phyloP scores from a whole-genome alignment of 1,284 basidiomycete species.

The Agaricales sp. region DNA sequence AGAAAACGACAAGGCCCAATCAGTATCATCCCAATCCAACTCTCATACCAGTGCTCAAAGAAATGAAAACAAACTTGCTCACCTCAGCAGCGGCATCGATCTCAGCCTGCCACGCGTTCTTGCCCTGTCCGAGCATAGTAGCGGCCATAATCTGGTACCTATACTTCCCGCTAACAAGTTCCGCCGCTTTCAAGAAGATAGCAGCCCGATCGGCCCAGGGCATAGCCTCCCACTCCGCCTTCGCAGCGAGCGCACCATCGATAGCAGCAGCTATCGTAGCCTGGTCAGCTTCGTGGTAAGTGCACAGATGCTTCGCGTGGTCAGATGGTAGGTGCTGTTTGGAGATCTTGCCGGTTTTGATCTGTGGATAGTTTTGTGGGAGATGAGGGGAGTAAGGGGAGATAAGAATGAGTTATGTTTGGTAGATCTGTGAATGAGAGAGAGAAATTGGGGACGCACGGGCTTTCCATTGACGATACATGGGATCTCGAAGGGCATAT shows the following conservation, averaged over 20 bases:
- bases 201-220: constrained; percentile 96
- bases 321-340: constrained; percentile 80
- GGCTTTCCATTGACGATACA: constrained; percentile 87
- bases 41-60: too few species aligned
- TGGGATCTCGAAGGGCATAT: constrained; percentile 86
- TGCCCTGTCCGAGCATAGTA: constrained; percentile 97
- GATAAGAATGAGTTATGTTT: constrained; percentile 4
- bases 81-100: constrained; percentile 98
- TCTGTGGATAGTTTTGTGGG: constrained; percentile 35
- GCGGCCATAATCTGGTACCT: constrained; percentile 92
- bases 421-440: background rate
- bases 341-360: constrained; percentile 76
- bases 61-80: too few species aligned
- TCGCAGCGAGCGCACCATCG: constrained; percentile 80
- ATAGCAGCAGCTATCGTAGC: constrained; percentile 76
- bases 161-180: constrained; percentile 91
- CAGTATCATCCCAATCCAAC: too few species aligned
- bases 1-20: too few species aligned
- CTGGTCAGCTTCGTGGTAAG: constrained; percentile 84
- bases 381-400: too few species aligned
- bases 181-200: constrained; percentile 96
- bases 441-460: constrained; percentile 33
- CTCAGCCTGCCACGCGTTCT: constrained; percentile 99
- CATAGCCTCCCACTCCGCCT: constrained; percentile 84
- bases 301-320: constrained; percentile 74